Base-by-base conservation (phyloP, 192 early-diverging fungal species). In the Backusella macrospora region DNA sequence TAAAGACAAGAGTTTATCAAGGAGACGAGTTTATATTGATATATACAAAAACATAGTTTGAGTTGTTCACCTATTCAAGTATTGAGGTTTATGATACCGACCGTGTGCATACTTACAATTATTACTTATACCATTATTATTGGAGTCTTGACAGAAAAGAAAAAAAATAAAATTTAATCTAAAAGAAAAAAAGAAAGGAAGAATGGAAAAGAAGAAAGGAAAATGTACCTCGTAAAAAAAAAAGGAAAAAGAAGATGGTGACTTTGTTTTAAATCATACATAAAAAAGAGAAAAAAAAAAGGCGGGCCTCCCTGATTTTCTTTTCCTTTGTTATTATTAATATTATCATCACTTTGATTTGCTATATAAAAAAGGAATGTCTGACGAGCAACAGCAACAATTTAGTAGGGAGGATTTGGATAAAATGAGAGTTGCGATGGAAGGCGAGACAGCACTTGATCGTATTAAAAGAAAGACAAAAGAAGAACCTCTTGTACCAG, bases 401-500 rank as follows among this genome's bases (percentile, higher is more conserved):
- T 62, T 75, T 18, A 67, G 42, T 13, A 29, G 62, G 39, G 66
- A 76, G 13, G 78, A 80, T 18, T 49, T 80, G 46, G 74, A 80
- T 21, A 59, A 39, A 29, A 80, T 80, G 78, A 66, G 65, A 29
- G 26, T 62, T 14, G 18, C 69, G 26, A 76, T 73, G 66, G 69
- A 68, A 38, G 63, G 72, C n/a, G 75, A 80, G 39, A 73, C 64
- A 34, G 70, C 75, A n/a, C 67, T 55, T 70, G 62, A 77, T 52
- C 48, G 76, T 13, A 75, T 81, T 59, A 78, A 77, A 21, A 39
- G 80, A 26, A 81, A 81, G 42, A 62, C 68, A 14, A 73, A 47
- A 66, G 77, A 82, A 39, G 80, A 82, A 59, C 80, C 80, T 7
- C 75, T 82, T 23, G 80, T 82, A 8, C 76, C 80, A 34, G 76